These are phyloP conservation scores for Aspergillus luchuensis DNA, from an alignment of 2,329 filamentous ascomycete species.

Conservation along the genomic window DNA sequence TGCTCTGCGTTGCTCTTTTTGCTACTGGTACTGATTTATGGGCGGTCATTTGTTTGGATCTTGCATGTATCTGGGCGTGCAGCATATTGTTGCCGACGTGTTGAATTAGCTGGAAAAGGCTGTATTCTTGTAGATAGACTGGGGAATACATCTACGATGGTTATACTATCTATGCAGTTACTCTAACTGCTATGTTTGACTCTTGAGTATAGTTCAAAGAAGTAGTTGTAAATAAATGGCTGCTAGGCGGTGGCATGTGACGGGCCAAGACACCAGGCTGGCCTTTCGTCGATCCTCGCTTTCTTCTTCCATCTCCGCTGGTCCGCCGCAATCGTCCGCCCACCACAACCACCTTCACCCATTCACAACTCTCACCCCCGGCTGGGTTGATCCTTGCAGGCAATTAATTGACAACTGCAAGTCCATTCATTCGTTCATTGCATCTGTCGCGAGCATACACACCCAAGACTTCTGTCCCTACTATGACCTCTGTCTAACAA, in stretches of 20 bases:
- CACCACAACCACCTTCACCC: not conserved
- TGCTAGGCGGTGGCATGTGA: slow-evolving; percentile 21
- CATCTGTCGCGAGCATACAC: not conserved
- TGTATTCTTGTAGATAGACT: not conserved
- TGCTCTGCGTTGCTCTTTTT: not conserved
- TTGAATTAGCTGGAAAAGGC: not conserved
- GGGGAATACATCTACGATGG: too few relatives aligned
- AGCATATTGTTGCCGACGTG: not conserved
- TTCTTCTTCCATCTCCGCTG: not conserved
- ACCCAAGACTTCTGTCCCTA: not conserved
- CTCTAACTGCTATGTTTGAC: too few relatives aligned
- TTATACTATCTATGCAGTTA: too few relatives aligned
- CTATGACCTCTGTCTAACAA: not conserved
- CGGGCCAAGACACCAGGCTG: slow-evolving; percentile 32
- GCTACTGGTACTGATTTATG: not conserved
- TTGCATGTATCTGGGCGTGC: too few relatives aligned
- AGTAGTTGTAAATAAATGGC: not conserved
- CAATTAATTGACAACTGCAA: not conserved
- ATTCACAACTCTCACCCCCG: not conserved
- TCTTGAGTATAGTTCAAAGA: too few relatives aligned
- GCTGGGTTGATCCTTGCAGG: not conserved
- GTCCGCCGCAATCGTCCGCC: not conserved
- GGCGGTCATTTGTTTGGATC: too few relatives aligned
- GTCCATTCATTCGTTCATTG: not conserved
- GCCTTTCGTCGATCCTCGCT: slow-evolving; percentile 22